Conservation (phyloP, 805 yeast genomes). For the Cyberlindnera samutprakarnensis region DNA sequence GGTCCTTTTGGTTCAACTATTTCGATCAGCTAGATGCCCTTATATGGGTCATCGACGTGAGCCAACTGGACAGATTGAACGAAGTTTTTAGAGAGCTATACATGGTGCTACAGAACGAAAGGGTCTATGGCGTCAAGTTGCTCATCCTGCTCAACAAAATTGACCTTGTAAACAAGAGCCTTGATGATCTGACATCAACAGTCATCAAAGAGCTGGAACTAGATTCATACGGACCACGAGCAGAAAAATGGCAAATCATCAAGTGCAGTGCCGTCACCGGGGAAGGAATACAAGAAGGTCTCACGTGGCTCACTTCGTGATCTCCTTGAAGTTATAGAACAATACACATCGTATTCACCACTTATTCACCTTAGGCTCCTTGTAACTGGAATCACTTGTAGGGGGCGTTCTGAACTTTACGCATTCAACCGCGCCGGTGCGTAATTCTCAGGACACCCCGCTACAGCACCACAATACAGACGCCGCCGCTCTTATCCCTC, state of each 20-base stretch:
- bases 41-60: conserved; percentile 80
- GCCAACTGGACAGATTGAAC: conserved; percentile 47
- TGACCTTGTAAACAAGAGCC: conserved; percentile 40
- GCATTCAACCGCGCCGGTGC: too few relatives aligned
- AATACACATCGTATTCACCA: too few relatives aligned
- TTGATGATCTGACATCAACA: conserved; percentile 8
- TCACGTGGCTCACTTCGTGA: conserved; percentile 6
- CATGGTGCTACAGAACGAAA: conserved; percentile 47
- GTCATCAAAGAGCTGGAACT: conserved; percentile 9
- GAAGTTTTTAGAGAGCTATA: conserved; percentile 64
- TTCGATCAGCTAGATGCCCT: conserved; percentile 62
- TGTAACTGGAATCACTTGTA: too few relatives aligned
- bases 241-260: conserved; percentile 10
- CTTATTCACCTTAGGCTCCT: too few relatives aligned
- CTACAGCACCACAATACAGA: too few relatives aligned
- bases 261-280: conserved; percentile 12
- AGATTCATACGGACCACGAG: conserved; percentile 6
- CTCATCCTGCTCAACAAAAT: conserved; percentile 67
- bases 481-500: too few relatives aligned
- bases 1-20: conserved; percentile 92
- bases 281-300: conserved; percentile 3
- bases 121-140: conserved; percentile 62
- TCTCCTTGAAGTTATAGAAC: too few relatives aligned
- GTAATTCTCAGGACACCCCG: too few relatives aligned
- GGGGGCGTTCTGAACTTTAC: too few relatives aligned